Evolutionary conservation across 164 flowering plant species (phyloP).

Genomic region (Vitis amurensis): DNA sequence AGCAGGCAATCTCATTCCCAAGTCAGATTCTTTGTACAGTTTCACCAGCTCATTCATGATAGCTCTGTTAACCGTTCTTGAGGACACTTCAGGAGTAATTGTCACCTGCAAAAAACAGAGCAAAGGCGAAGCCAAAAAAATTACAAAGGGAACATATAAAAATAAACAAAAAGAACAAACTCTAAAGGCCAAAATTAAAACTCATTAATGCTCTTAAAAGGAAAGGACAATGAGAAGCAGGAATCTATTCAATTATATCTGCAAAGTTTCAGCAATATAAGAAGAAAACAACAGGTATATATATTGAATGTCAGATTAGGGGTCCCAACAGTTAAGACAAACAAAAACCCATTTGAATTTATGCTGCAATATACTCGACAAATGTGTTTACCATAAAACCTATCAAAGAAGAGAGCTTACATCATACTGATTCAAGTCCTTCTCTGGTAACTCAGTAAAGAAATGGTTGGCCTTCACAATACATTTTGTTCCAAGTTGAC

Average conservation of each 20-base stretch:
- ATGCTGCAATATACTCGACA: conserved; percentile 1
- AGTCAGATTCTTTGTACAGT: conserved; percentile 68
- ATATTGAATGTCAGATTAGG: conserved; percentile 16
- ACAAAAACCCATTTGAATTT: background rate
- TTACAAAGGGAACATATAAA: conserved; percentile 3
- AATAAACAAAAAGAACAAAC: conserved; percentile 36
- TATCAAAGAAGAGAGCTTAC: conserved; percentile 44
- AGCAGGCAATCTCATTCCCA: conserved; percentile 89
- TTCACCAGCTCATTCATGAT: conserved; percentile 83
- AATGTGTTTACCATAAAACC: conserved; percentile 2
- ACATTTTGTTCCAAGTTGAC: conserved; percentile 80
- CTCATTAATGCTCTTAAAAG: conserved; percentile 17
- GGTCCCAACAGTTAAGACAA: conserved; percentile 11
- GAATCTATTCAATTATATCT: conserved; percentile 21
- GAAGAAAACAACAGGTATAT: conserved; percentile 9
- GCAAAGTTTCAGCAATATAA: conserved; percentile 22
- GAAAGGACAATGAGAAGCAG: conserved; percentile 19
- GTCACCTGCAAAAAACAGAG: conserved; percentile 61
- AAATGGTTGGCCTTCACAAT: conserved; percentile 97
- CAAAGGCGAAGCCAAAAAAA: conserved; percentile 9
- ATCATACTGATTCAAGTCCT: conserved; percentile 92
- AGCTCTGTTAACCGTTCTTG: conserved; percentile 68
- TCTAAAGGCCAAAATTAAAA: conserved; percentile 5
- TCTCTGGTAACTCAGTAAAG: conserved; percentile 76
- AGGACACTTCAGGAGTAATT: conserved; percentile 82